Conservation (phyloP, 225 moss, liverwort and hornwort species). For the Bryum argenteum region DNA sequence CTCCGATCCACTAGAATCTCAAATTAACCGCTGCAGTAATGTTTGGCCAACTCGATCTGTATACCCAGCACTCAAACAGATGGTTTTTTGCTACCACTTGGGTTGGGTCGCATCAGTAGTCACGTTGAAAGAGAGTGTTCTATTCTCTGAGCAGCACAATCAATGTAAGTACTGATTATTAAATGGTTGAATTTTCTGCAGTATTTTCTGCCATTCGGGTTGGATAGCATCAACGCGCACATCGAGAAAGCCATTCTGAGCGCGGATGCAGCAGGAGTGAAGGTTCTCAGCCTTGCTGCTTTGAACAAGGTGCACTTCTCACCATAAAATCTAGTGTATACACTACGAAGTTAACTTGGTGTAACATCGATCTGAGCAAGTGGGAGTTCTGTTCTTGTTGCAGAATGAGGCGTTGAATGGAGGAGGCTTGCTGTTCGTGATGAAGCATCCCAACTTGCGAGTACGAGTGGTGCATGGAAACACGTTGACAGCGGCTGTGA, state of each 20-base stretch:
- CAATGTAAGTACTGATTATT: neutral
- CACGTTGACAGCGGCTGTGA: constrained; percentile 88
- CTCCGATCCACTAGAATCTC: too few species aligned
- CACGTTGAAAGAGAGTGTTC: too few species aligned
- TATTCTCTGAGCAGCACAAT: too few species aligned
- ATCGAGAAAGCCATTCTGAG: constrained; percentile 63
- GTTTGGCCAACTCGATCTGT: too few species aligned
- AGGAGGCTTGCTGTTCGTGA: constrained; percentile 76
- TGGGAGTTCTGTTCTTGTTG: neutral
- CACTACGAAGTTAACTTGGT: too few species aligned
- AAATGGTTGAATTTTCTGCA: constrained; percentile 21
- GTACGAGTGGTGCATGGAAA: constrained; percentile 93
- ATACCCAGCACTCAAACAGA: too few species aligned
- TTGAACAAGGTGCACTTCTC: constrained; percentile 56
- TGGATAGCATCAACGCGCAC: constrained; percentile 44
- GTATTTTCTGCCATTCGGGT: constrained; percentile 61
- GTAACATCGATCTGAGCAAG: too few species aligned
- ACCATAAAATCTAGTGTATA: too few species aligned
- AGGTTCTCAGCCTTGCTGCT: constrained; percentile 68
- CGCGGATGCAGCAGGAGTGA: constrained; percentile 58
- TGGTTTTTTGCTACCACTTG: too few species aligned
- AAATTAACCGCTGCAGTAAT: too few species aligned
- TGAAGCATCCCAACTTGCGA: constrained; percentile 75
- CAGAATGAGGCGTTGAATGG: constrained; percentile 93
- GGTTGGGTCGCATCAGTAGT: too few species aligned